These are phyloP conservation scores for Brettanomyces nanus DNA, from an alignment of 805 yeast genomes.

Conservation along the genomic window DNA sequence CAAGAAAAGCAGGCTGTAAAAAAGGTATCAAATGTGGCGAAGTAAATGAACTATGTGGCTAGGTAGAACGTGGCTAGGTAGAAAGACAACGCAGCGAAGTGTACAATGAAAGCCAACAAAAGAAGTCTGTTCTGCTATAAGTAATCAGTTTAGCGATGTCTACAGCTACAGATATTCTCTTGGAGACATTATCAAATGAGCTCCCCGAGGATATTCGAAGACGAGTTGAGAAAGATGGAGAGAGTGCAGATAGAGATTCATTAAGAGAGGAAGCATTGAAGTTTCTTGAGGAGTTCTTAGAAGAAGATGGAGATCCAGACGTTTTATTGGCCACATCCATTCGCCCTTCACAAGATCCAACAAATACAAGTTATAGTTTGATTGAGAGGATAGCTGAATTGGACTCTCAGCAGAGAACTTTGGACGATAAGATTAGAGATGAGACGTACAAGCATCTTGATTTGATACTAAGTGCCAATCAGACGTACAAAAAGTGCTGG, in stretches of 20 bases:
- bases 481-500: conserved; percentile 28
- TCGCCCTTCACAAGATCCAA: conserved; percentile 17
- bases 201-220: conserved; percentile 17
- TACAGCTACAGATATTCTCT: conserved; percentile 22
- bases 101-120: too few relatives aligned
- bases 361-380: conserved; percentile 27
- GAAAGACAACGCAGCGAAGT: too few relatives aligned
- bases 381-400: conserved; percentile 71
- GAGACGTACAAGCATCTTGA: conserved; percentile 34
- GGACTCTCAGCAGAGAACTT: conserved; percentile 43
- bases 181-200: conserved; percentile 28
- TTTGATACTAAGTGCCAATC: conserved; percentile 31
- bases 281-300: conserved; percentile 31
- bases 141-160: too few relatives aligned
- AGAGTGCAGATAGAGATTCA: conserved; percentile 7
- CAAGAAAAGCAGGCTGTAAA: not conserved
- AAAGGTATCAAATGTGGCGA: not conserved
- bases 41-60: not conserved
- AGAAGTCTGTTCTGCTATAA: too few relatives aligned
- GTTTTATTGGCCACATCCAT: conserved; percentile 18
- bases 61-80: not conserved
- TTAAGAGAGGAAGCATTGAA: conserved; percentile 27
- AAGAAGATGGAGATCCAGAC: conserved; percentile 33
- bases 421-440: conserved; percentile 39
- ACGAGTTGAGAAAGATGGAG: conserved; percentile 23